These are phyloP conservation scores for Trichoderma sp. DNA, from an alignment of 2,329 filamentous ascomycete genomes.

Conservation along the genomic window DNA sequence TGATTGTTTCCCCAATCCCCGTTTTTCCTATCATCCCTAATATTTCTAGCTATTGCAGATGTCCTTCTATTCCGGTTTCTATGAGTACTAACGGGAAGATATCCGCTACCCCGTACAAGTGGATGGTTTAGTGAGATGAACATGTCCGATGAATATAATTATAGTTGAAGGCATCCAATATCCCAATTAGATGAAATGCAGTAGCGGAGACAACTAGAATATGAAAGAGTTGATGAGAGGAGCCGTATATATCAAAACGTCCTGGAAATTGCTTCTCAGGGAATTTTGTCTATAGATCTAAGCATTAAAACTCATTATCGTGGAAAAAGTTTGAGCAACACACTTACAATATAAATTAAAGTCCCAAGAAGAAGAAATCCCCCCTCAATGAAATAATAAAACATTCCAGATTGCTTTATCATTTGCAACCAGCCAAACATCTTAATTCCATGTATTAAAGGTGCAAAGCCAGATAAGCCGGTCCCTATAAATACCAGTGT, in stretches of 20 bases:
- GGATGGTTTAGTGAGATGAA: not conserved
- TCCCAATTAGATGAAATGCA: not conserved
- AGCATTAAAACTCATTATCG: not conserved
- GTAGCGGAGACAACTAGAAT: slow-evolving; percentile 7
- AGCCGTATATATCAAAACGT: slow-evolving; percentile 9
- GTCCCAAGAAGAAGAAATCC: slow-evolving; percentile 13
- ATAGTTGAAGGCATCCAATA: slow-evolving; percentile 9
- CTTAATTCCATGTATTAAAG: slow-evolving; percentile 4
- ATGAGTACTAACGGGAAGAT: too few relatives aligned
- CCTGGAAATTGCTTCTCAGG: slow-evolving; percentile 7
- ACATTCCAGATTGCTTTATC: slow-evolving; percentile 16
- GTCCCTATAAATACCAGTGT: slow-evolving; percentile 4
- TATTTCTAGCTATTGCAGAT: too few relatives aligned
- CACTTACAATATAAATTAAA: slow-evolving; percentile 5
- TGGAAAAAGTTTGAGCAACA: not conserved
- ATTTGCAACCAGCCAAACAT: slow-evolving; percentile 14
- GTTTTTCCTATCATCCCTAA: too few relatives aligned
- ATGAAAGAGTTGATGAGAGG: slow-evolving; percentile 16
- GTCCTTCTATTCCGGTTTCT: too few relatives aligned
- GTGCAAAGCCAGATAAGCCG: slow-evolving; percentile 6
- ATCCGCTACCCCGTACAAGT: too few relatives aligned
- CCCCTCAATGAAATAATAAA: slow-evolving; percentile 8
- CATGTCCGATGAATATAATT: not conserved
- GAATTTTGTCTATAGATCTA: slow-evolving; percentile 2
- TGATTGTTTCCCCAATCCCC: too few relatives aligned